Percentiles rank a stretch among this genome's conserved stretches.
phyloP scores from a whole-genome alignment of 257 asterid species.

The Solanum paucissectum region DNA sequence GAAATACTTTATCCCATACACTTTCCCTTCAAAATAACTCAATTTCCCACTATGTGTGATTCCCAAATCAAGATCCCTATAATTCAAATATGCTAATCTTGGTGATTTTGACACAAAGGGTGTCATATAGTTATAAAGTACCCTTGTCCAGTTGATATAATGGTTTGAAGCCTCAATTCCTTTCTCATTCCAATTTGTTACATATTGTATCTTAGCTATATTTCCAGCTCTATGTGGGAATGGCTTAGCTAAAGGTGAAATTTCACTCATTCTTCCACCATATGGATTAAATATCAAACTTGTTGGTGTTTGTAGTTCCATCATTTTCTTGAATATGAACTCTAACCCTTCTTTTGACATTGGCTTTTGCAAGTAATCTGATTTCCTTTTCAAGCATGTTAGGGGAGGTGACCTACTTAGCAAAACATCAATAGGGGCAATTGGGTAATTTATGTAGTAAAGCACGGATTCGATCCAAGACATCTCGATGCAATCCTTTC shows the following conservation, averaged over 20 bases:
- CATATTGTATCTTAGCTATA: constrained; percentile 33
- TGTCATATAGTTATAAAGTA: constrained; percentile 32
- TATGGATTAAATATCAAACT: constrained; percentile 29
- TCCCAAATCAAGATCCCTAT: constrained; percentile 60
- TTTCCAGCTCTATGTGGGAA: constrained; percentile 62
- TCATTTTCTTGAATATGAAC: constrained; percentile 15
- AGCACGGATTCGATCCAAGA: background rate
- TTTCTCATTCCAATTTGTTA: constrained; percentile 33
- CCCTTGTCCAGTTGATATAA: constrained; percentile 21
- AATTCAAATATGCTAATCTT: constrained; percentile 48
- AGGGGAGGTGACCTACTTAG: constrained; percentile 13
- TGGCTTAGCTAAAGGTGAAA: constrained; percentile 34
- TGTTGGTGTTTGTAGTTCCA: constrained; percentile 11
- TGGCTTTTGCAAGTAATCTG: constrained; percentile 46
- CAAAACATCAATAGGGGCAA: constrained; percentile 13
- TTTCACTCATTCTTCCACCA: constrained; percentile 51
- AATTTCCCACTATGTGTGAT: constrained; percentile 22
- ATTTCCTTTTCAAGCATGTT: constrained; percentile 39
- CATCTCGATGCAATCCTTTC: background rate
- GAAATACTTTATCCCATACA: constrained; percentile 47
- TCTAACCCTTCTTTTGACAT: constrained; percentile 18
- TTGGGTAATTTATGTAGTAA: constrained; percentile 12
- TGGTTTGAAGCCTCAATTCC: constrained; percentile 15
- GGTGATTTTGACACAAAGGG: constrained; percentile 50
- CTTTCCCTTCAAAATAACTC: constrained; percentile 26